Evolutionary conservation across 179 eudicot species (phyloP), one percentile per base, ranked within the genome.

Genomic region (Actinidia arguta): DNA sequence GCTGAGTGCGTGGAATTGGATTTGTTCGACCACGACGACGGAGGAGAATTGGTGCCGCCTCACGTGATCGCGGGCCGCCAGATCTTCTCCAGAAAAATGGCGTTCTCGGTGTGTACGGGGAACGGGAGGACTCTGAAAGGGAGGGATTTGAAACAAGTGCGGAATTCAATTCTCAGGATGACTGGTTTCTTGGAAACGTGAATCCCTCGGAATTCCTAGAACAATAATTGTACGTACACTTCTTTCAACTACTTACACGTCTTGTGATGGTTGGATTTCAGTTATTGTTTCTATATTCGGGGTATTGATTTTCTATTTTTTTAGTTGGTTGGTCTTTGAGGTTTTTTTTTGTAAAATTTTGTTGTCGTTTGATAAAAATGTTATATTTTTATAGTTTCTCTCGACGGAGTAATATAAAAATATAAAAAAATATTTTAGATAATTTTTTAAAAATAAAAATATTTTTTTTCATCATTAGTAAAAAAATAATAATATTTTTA

Each of bases 181-280:
- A 89, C 91, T 13, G 91, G 91, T 24, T 89, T 87, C 75, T 73
- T 89, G 72, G 91, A 89, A 83, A 74, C 86, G 18, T 89, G 78
- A 85, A 14, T 36, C 24, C 48, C 24, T 47, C 36, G 17, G 25
- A 5, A 42, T 61, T 58, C 39, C n/a, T 10, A 10, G 39, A 54
- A n/a, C n/a, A n/a, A n/a, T n/a, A n/a, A n/a, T n/a, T n/a, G n/a
- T n/a, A n/a, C n/a, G n/a, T n/a, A n/a, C n/a, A n/a, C n/a, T n/a
- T n/a, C n/a, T n/a, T n/a, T n/a, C n/a, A n/a, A n/a, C n/a, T n/a
- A n/a, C n/a, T n/a, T n/a, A n/a, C n/a, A n/a, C n/a, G n/a, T n/a
- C n/a, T n/a, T n/a, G n/a, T n/a, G n/a, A n/a, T n/a, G n/a, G n/a
- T 51, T 51, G 14, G 58, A 11, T 27, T 66, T 31, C 27, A 5